These are phyloP conservation scores for Trichoderma afroharzianum DNA, from an alignment of 2,329 filamentous ascomycete species.

Conservation along the genomic window DNA sequence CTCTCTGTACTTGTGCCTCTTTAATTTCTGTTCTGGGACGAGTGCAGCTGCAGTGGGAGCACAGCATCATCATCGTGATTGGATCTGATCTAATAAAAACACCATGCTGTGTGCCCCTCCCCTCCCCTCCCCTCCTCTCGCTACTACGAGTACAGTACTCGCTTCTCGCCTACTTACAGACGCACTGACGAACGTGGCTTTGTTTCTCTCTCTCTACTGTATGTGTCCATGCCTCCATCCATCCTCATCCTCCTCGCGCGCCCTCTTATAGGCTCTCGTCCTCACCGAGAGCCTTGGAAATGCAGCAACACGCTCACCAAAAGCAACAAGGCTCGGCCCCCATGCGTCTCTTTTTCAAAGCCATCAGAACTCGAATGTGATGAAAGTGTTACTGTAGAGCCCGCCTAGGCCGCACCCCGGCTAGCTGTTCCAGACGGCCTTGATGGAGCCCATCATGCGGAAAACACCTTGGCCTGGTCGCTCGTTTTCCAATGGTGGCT, in stretches of 20 bases:
- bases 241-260: background rate
- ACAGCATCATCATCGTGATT: background rate
- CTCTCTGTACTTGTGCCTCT: background rate
- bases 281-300: background rate
- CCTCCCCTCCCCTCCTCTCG: background rate
- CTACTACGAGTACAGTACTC: no score
- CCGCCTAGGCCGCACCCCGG: background rate
- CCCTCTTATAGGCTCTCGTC: background rate
- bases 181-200: background rate
- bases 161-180: background rate
- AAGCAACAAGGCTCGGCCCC: background rate
- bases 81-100: background rate
- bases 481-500: background rate
- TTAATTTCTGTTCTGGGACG: background rate
- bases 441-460: conserved; percentile 1
- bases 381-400: background rate
- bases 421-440: background rate
- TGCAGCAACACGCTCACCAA: background rate
- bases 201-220: background rate
- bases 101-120: background rate
- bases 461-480: conserved; percentile 6
- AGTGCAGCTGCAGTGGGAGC: background rate
- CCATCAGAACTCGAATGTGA: conserved; percentile 5
- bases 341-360: background rate
- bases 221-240: background rate